phyloP scores from a whole-genome alignment of 202 grass and related monocot species.

The Zoysia matrella region DNA sequence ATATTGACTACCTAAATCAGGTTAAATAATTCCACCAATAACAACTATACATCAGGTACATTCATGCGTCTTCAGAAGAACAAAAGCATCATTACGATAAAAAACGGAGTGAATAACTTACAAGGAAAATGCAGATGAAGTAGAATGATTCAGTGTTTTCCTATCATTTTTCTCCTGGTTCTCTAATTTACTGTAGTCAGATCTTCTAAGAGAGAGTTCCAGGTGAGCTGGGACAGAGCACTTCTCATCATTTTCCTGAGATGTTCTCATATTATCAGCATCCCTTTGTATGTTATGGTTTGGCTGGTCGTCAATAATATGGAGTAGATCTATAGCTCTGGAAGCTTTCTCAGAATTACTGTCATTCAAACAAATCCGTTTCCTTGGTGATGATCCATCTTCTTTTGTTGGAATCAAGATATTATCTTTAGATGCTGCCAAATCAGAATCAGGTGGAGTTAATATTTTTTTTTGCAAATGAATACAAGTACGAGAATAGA shows the following conservation, averaged over 20 bases:
- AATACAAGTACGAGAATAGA: background rate
- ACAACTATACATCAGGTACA: constrained; percentile 4
- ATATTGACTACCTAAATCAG: background rate
- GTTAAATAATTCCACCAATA: background rate
- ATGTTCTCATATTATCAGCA: constrained; percentile 37
- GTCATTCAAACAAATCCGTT: constrained; percentile 20
- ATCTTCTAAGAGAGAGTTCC: constrained; percentile 87
- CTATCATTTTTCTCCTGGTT: constrained; percentile 68
- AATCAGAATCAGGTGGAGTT: constrained; percentile 31
- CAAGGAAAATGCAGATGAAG: constrained; percentile 88
- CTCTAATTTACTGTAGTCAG: constrained; percentile 59
- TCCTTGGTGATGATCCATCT: constrained; percentile 27
- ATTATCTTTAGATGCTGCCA: constrained; percentile 35
- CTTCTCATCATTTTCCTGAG: constrained; percentile 38
- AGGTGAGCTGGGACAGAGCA: constrained; percentile 52
- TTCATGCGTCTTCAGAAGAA: background rate
- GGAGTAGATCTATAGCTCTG: constrained; percentile 49
- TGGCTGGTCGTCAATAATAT: constrained; percentile 49
- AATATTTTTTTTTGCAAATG: constrained; percentile 21
- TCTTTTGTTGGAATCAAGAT: constrained; percentile 34
- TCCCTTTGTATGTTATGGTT: constrained; percentile 20
- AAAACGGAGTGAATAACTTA: constrained; percentile 47
- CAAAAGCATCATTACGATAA: background rate
- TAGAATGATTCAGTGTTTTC: constrained; percentile 87
- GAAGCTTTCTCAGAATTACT: constrained; percentile 43